Base-by-base conservation (phyloP, 2,329 filamentous ascomycete species). In the Penicillium sclerotiorum region DNA sequence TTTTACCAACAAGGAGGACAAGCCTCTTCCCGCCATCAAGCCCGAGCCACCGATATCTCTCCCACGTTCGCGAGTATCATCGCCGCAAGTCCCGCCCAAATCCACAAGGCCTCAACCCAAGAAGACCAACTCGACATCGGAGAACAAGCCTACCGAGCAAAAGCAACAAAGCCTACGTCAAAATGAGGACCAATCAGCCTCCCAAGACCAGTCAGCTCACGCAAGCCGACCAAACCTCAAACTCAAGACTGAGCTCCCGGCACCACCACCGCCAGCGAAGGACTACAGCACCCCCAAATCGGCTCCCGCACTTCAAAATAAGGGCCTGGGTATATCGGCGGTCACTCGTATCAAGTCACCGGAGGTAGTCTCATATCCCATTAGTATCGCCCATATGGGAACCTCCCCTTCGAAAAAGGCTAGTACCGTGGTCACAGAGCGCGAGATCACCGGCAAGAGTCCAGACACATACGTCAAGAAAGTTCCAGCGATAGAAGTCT, bases 401-500 rank as follows among this genome's bases (percentile, higher is more conserved):
- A 17, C 41, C 8, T 15, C 23, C 12, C 33, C 23, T 11, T 25
- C 25, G 15, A 13, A 11, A n/a, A 46, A 30, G 15, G 7, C 15
- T 3, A 21, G 12, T 12, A 33, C 33, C 6, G 18, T 37, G 4
- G 27, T 46, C 23, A 46, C 43, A 22, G 43, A 46, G 12, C 43
- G 43, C 13, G 32, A 37, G 25, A 32, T 37, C 43, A n/a, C n/a
- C n/a, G n/a, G n/a, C n/a, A 38, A 21, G 13, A 23, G 8, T 4
- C 33, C 33, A 21, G 20, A 8, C 11, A 11, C 7, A 22, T 21
- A 9, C 12, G 11, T 17, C 9, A 37, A 37, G 9, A 35, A 37
- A 25, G 5, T 9, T 15, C 57, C 46, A 46, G 53, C 28, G 54
- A 59, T 72, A 28, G 67, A 73, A 50, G 61, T 74, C 25, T 73